phyloP scores from a whole-genome alignment of 441 rosid genomes.

The Mallotus japonicus region DNA sequence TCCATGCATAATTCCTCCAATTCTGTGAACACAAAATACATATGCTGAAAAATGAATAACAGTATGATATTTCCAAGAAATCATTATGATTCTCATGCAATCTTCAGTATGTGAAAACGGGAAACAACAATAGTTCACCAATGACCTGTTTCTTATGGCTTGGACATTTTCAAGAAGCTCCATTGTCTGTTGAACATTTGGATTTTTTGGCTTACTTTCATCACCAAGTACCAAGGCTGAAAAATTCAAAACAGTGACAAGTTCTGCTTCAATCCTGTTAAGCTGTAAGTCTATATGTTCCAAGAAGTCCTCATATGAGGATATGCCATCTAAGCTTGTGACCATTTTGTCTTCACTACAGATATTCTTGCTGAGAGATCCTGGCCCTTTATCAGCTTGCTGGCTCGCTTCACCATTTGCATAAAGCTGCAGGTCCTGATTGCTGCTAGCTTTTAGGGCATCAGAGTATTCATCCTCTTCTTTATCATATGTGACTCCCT shows the following conservation, averaged over 20 bases:
- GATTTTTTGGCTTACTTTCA: slow-evolving; percentile 48
- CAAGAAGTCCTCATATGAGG: slow-evolving; percentile 68
- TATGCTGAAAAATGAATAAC: background rate
- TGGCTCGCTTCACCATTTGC: slow-evolving; percentile 22
- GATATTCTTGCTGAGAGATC: slow-evolving; percentile 23
- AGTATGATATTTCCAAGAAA: background rate
- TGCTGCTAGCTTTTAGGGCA: slow-evolving; percentile 18
- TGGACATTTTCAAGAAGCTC: slow-evolving; percentile 63
- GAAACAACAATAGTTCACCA: background rate
- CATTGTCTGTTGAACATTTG: slow-evolving; percentile 51
- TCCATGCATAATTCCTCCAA: slow-evolving; percentile 31
- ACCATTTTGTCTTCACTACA: slow-evolving; percentile 30
- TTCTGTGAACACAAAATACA: slow-evolving; percentile 32
- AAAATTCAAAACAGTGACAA: slow-evolving; percentile 54
- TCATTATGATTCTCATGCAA: slow-evolving; percentile 8
- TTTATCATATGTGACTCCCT: slow-evolving; percentile 27
- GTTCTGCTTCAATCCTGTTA: slow-evolving; percentile 58
- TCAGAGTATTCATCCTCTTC: background rate
- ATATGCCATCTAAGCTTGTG: slow-evolving; percentile 29
- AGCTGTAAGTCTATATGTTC: slow-evolving; percentile 61
- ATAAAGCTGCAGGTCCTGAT: slow-evolving; percentile 22
- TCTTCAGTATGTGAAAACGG: slow-evolving; percentile 10
- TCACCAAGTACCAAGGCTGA: slow-evolving; percentile 47
- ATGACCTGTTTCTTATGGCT: slow-evolving; percentile 54
- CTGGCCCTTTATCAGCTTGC: slow-evolving; percentile 23